phyloP scores from a whole-genome alignment of 2,329 filamentous ascomycete species.

The Botrytis cinerea region DNA sequence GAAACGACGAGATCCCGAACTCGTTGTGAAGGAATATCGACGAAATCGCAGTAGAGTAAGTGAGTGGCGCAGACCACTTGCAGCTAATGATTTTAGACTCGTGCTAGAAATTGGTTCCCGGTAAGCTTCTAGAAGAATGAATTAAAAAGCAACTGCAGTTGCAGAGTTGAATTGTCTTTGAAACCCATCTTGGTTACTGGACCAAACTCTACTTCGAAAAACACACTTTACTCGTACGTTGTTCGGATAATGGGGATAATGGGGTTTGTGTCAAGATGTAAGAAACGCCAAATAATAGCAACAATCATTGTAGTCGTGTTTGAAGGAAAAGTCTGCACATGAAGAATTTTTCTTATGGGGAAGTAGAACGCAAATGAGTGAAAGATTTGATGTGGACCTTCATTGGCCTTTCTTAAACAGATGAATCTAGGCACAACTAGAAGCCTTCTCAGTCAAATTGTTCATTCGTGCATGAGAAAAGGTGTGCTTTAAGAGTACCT shows the following conservation, averaged over 20 bases:
- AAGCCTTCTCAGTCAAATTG: not conserved
- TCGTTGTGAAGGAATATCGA: not conserved
- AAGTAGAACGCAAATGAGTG: not conserved
- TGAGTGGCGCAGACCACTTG: not conserved
- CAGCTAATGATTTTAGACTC: not conserved
- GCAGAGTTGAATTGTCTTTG: not conserved
- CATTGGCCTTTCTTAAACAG: not conserved
- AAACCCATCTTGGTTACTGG: not conserved
- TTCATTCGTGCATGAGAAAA: not conserved
- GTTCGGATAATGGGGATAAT: not conserved
- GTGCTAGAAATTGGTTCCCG: not conserved
- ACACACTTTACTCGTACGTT: not conserved
- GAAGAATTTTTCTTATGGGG: too few species aligned
- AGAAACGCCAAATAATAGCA: not conserved
- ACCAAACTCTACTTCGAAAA: not conserved
- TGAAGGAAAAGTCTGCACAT: not conserved
- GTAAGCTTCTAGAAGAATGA: not conserved
- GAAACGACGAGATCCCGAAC: not conserved
- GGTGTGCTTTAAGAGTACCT: not conserved
- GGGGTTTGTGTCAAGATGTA: not conserved
- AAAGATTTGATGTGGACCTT: not conserved
- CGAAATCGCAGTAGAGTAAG: not conserved
- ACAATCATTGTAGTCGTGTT: not conserved
- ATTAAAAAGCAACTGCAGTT: not conserved
- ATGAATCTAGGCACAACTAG: not conserved